Evolutionary conservation across 2,329 filamentous ascomycete species (phyloP).

Genomic region (Calonectria fujianensis): DNA sequence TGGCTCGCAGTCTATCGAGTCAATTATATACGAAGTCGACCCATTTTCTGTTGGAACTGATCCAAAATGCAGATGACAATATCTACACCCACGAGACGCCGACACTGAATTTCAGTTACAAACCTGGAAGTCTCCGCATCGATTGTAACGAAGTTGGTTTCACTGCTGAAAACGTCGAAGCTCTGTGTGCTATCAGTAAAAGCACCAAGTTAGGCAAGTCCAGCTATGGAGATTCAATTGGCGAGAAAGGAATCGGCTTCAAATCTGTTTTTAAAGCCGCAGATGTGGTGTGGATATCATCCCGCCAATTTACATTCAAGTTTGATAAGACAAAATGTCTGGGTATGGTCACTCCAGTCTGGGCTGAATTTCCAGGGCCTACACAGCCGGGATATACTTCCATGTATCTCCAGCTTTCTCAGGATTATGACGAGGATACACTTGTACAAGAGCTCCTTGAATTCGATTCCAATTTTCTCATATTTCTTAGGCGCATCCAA

Average conservation of each 20-base stretch:
- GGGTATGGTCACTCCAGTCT: background rate
- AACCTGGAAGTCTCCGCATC: background rate
- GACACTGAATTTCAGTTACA: background rate
- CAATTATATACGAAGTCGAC: background rate
- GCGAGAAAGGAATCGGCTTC: constrained; percentile 2
- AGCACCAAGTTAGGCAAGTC: background rate
- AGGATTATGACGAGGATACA: background rate
- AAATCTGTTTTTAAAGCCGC: background rate
- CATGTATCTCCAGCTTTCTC: background rate
- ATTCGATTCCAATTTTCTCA: background rate
- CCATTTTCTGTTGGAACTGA: background rate
- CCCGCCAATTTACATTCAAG: background rate
- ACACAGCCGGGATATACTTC: background rate
- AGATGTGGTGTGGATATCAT: constrained; percentile 3
- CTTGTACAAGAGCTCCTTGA: background rate
- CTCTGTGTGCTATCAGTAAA: background rate
- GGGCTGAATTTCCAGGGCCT: background rate
- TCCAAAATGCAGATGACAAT: constrained; percentile 9
- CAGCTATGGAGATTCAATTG: background rate
- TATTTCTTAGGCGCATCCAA: background rate
- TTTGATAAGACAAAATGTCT: background rate
- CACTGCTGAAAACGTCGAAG: background rate
- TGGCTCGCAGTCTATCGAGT: background rate
- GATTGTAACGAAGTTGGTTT: background rate
- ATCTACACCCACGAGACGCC: background rate